Percentiles rank a stretch among this genome's conserved stretches.
These are phyloP conservation scores for Platanus orientalis DNA, from an alignment of 164 flowering plant species.

Conservation along the genomic window DNA sequence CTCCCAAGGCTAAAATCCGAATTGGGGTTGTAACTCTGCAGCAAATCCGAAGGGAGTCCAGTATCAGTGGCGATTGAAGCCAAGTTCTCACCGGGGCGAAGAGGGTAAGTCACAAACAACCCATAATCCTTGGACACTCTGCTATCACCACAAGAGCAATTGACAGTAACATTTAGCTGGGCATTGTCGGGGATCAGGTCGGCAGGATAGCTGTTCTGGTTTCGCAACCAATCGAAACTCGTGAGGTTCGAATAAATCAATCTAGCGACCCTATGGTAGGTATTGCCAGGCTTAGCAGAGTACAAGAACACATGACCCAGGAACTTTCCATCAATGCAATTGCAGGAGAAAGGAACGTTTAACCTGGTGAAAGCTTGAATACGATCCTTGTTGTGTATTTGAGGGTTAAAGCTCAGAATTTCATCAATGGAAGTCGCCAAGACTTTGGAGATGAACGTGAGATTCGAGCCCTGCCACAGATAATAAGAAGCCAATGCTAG, in stretches of 20 bases:
- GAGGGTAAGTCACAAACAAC: slow-evolving; percentile 47
- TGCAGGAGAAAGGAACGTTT: slow-evolving; percentile 53
- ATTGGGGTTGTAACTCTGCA: slow-evolving; percentile 29
- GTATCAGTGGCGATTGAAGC: slow-evolving; percentile 15
- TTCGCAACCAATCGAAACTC: slow-evolving; percentile 8
- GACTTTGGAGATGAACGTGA: slow-evolving; percentile 28
- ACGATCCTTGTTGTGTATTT: slow-evolving; percentile 26
- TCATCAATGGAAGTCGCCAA: slow-evolving; percentile 1
- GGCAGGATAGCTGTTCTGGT: slow-evolving; percentile 8
- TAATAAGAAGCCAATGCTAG: slow-evolving; percentile 64
- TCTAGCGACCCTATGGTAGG: slow-evolving; percentile 34
- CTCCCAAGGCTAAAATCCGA: slow-evolving; percentile 22
- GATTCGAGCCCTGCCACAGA: slow-evolving; percentile 30
- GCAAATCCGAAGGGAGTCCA: slow-evolving; percentile 10
- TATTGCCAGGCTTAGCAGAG: slow-evolving; percentile 24
- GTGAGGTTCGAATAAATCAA: slow-evolving; percentile 31
- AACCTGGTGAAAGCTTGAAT: slow-evolving; percentile 23
- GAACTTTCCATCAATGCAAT: slow-evolving; percentile 40
- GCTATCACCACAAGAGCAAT: slow-evolving; percentile 45
- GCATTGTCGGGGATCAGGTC: slow-evolving; percentile 17
- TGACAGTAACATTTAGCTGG: slow-evolving; percentile 35
- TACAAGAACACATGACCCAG: slow-evolving; percentile 43
- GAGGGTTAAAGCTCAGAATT: slow-evolving; percentile 29
- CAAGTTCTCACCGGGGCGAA: slow-evolving; percentile 32
- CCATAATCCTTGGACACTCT: slow-evolving; percentile 33